Base-by-base conservation (phyloP, 495 filamentous ascomycete genomes). In the Penicillium pancosmium region DNA sequence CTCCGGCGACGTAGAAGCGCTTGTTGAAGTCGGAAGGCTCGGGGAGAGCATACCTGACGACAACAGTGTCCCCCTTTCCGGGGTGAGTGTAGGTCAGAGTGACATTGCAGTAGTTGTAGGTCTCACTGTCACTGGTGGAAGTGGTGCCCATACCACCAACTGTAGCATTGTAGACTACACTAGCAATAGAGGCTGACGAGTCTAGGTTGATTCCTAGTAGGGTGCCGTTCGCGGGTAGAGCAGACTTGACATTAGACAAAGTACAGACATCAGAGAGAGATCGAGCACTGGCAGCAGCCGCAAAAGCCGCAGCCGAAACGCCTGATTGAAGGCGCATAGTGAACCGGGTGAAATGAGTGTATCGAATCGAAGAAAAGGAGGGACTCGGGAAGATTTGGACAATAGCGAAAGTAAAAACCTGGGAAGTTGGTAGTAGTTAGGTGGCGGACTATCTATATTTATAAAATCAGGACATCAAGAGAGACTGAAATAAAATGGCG, bases 1-100 rank as follows among this genome's bases (percentile, higher is more conserved):
- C 73, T 23, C 73, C 73, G 27, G 71, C 71, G 23, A 73, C 70
- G 54, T 73, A 73, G 65, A 72, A 75, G 12, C 73, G 73, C 57
- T 68, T 71, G 60, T 75, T 68, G 66, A 70, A 75, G 41, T 69
- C 66, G 7, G 63, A 60, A 13, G 71, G 71, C 31, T 60, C 58
- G 13, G 73, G 73, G 57, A 75, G 66, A 43, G 65, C 70, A 35
- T 70, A 72, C 56, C 71, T 68, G 58, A 72, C 59, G 52, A 70
- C 62, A 25, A 75, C 60, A 15, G 56, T 57, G 44, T 73, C 69
- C 12, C 48, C 60, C 63, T 66, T 69, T 49, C 73, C 73, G 48
- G 69, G 66, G 63, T 73, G 71, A 11, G 62, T 65, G 65, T 75
- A 75, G 56, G 69, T 59, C 25, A 75, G 53, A 2, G 71, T 69